A percentile compares a stretch with the other conserved stretches of the same genome.
Evolutionary conservation across 306 rosid genomes (phyloP).

Genomic region (Prosopis cineraria): DNA sequence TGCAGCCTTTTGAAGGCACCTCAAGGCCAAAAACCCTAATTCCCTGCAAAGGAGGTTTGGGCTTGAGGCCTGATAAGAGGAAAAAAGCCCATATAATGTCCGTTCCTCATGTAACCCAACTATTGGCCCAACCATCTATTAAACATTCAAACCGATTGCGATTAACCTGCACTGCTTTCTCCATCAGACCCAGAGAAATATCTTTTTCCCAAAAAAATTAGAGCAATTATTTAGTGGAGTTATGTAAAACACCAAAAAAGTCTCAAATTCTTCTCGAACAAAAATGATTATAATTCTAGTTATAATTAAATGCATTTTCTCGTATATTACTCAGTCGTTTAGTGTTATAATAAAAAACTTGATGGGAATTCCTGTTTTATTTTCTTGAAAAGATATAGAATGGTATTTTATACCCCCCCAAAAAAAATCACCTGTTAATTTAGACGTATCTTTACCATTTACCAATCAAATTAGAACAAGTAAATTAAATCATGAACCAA

Average conservation of each 20-base stretch:
- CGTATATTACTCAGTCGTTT: background rate
- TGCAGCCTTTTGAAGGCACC: background rate
- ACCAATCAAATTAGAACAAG: background rate
- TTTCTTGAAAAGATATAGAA: too few species aligned
- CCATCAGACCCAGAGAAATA: background rate
- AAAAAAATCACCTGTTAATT: background rate
- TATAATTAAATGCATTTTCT: too few species aligned
- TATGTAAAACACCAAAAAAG: background rate
- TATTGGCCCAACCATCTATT: background rate
- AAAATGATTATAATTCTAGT: too few species aligned
- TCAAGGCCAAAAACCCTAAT: conserved; percentile 42
- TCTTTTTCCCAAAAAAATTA: background rate
- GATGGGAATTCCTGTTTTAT: too few species aligned
- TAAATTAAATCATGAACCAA: background rate
- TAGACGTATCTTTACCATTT: background rate
- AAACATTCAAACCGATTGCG: background rate
- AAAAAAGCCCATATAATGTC: background rate
- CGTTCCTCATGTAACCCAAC: background rate
- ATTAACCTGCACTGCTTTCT: too few species aligned
- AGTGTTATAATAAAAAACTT: too few species aligned
- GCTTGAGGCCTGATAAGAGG: background rate
- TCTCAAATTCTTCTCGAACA: too few species aligned
- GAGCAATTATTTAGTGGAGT: background rate
- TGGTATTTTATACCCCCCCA: too few species aligned
- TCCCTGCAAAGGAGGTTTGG: background rate